Evolutionary conservation across 169 alveolate genomes (phyloP).

Genomic region (Plasmodium ovale): DNA sequence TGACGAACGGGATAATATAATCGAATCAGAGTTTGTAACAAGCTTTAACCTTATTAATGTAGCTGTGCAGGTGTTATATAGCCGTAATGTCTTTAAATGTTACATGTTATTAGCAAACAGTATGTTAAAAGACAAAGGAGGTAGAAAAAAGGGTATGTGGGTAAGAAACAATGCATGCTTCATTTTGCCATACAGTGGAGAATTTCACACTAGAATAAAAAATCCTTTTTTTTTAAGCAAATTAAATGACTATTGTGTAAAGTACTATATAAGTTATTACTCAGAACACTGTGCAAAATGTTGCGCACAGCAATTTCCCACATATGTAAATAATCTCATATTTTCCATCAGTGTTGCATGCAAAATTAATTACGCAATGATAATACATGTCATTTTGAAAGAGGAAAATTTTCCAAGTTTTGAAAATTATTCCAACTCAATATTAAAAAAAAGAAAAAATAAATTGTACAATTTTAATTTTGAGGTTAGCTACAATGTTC

Average conservation of each 20-base stretch:
- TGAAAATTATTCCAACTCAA: neutral
- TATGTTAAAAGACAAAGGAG: too few species aligned
- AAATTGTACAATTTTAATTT: neutral
- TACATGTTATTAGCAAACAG: constrained; percentile 2
- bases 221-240: neutral
- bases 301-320: neutral
- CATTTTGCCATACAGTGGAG: neutral
- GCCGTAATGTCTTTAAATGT: neutral
- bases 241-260: neutral
- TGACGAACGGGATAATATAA: neutral
- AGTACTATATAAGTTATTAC: neutral
- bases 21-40: neutral
- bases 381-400: neutral
- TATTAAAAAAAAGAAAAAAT: neutral
- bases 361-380: neutral
- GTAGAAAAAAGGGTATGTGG: too few species aligned
- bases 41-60: constrained; percentile 14
- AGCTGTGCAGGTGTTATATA: neutral
- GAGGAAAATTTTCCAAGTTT: neutral
- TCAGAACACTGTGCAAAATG: neutral
- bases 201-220: neutral
- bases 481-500: too few species aligned
- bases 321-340: neutral
- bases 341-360: neutral
- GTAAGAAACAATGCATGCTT: neutral